Conservation (phyloP, 192 early-diverging fungal genomes). For the Entomortierella chlamydospora region DNA sequence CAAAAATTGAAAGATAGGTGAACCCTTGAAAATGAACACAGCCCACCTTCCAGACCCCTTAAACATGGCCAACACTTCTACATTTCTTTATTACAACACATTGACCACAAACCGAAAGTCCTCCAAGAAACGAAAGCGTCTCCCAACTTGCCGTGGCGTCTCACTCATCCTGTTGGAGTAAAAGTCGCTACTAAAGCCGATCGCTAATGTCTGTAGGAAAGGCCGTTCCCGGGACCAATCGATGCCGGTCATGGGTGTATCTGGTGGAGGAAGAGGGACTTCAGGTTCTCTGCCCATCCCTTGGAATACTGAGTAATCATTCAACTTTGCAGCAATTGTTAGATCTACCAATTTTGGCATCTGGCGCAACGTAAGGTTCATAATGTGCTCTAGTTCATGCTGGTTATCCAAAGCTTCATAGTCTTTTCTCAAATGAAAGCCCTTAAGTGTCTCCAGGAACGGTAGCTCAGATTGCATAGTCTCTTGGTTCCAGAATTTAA, state of each 20-base stretch:
- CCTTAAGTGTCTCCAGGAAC: slow-evolving; percentile 2
- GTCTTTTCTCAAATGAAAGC: slow-evolving; percentile 13
- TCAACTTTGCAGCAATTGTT: slow-evolving; percentile 13
- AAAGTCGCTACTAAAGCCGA: slow-evolving; percentile 30
- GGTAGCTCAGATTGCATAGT: slow-evolving; percentile 16
- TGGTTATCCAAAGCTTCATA: background rate
- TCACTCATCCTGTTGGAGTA: background rate
- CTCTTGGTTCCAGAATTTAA: slow-evolving; percentile 20
- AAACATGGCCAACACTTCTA: background rate
- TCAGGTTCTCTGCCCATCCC: slow-evolving; percentile 35
- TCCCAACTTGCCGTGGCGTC: slow-evolving; percentile 22
- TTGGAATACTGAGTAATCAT: slow-evolving; percentile 22
- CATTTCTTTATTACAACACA: too few species aligned
- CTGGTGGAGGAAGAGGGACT: background rate
- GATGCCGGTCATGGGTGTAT: background rate
- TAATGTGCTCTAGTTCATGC: background rate
- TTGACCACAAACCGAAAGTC: slow-evolving; percentile 7
- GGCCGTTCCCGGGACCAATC: slow-evolving; percentile 25
- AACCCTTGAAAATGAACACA: too few species aligned
- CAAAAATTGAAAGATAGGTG: too few species aligned
- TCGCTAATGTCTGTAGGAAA: slow-evolving; percentile 27
- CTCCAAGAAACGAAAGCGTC: slow-evolving; percentile 37
- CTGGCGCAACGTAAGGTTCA: slow-evolving; percentile 26
- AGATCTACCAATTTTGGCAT: slow-evolving; percentile 30
- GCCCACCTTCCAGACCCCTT: background rate